Evolutionary conservation across 208 protist species (phyloP), one percentile per base, ranked within the genome.

Genomic region (Leishmania gerbilli): DNA sequence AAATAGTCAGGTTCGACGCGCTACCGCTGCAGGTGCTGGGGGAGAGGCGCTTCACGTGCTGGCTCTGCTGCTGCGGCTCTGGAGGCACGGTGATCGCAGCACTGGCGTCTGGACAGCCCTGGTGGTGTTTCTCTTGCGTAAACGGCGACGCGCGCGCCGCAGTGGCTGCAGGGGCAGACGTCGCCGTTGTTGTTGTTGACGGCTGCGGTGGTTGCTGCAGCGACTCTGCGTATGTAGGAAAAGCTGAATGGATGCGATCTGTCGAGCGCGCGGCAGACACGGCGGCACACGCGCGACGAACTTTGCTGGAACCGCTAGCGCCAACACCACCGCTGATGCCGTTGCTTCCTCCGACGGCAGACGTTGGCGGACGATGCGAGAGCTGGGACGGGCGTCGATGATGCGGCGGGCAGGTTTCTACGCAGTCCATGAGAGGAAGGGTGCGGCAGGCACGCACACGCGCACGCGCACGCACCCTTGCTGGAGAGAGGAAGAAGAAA

Each of bases 1-100:
- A 55, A 11, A 77, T 49, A 21, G 77, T 81, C 49, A 80, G 55
- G 55, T 79, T 81, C 31, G 81, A 85, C n/a, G 69, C 72, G 71
- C 81, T 85, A 55, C 62, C 65, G 69, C 74, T 65, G 60, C n/a
- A 76, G 34, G 56, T 68, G 72, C 77, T 80, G 65, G 79, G 65
- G 17, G 82, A 79, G 24, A 82, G 65, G 31, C 42, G 40, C 40
- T 80, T 78, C 13, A 13, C 40, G n/a, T 76, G 27, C 53, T 67
- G 71, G 11, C 31, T 37, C 74, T 77, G 51, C 21, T 47, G 74
- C 40, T 49, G 74, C 62, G 51, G 76, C 27, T 40, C 17, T 65
- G 6, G 21, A 24, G n/a, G 24, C 34, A 19, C 21, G 34, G 56
- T 77, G 37, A 17, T 53, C 47, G 49, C 31, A 27, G 68, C 40